Conservation (phyloP, 768 basidiomycete genomes). For the Tricholoma bakamatsutake region DNA sequence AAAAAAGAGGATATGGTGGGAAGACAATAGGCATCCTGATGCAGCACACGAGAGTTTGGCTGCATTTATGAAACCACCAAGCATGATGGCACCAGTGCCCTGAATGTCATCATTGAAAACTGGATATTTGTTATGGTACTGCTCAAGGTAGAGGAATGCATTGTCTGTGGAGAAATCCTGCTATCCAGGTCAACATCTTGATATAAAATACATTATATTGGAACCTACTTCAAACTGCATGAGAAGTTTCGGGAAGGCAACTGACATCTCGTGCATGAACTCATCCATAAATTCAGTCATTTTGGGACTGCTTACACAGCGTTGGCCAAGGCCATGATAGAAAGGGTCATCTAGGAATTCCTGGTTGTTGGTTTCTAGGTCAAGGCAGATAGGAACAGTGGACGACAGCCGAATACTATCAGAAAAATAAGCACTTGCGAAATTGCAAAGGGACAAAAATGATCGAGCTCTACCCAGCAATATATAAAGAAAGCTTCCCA, state of each 20-base stretch:
- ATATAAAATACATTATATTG: not conserved
- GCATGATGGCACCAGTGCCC: slow-evolving; percentile 86
- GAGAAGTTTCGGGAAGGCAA: slow-evolving; percentile 72
- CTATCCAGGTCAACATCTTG: not conserved
- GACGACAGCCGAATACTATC: slow-evolving; percentile 68
- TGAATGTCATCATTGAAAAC: slow-evolving; percentile 92
- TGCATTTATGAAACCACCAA: slow-evolving; percentile 87
- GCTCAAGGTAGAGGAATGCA: slow-evolving; percentile 79
- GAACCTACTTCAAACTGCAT: slow-evolving; percentile 73
- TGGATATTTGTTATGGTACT: slow-evolving; percentile 69
- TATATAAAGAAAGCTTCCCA: slow-evolving; percentile 89
- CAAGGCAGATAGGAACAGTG: slow-evolving; percentile 78
- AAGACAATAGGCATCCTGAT: slow-evolving; percentile 58
- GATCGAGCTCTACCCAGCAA: slow-evolving; percentile 61
- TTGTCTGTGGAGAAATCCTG: slow-evolving; percentile 91
- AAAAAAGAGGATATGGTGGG: slow-evolving; percentile 89
- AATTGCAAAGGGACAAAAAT: not conserved
- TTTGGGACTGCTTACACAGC: slow-evolving; percentile 53
- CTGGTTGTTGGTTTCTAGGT: slow-evolving; percentile 87
- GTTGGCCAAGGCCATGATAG: slow-evolving; percentile 81
- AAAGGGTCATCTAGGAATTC: slow-evolving; percentile 77
- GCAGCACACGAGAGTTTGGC: slow-evolving; percentile 69
- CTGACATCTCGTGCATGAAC: slow-evolving; percentile 80
- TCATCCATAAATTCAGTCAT: slow-evolving; percentile 88
- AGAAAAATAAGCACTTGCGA: not conserved